phyloP scores from a whole-genome alignment of 2,329 filamentous ascomycete species.

The Stagonosporopsis tanaceti region DNA sequence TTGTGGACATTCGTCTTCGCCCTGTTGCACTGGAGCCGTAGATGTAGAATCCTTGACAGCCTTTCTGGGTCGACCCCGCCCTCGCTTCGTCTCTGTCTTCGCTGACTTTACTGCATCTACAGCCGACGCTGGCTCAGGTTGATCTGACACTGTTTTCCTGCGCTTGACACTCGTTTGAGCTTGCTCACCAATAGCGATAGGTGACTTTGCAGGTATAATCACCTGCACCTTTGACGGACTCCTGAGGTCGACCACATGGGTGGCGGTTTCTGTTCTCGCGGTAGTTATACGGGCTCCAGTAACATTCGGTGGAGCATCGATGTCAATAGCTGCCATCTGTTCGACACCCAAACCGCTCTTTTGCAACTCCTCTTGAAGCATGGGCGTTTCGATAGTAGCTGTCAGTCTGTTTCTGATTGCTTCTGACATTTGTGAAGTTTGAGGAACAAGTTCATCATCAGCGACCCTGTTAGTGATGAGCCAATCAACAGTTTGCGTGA shows the following conservation, averaged over 20 bases:
- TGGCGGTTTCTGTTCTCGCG: background rate
- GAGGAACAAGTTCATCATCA: conserved; percentile 42
- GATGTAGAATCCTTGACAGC: conserved; percentile 8
- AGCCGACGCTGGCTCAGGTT: conserved; percentile 13
- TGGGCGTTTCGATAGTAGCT: background rate
- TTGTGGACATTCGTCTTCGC: background rate
- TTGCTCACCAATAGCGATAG: conserved; percentile 9
- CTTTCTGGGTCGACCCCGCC: conserved; percentile 46
- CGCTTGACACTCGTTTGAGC: conserved; percentile 31
- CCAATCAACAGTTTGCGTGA: conserved; percentile 44
- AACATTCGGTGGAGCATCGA: background rate
- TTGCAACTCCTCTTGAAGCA: background rate
- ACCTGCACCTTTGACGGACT: conserved; percentile 37
- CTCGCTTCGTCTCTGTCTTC: conserved; percentile 35
- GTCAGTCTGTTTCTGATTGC: background rate
- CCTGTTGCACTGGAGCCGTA: conserved; percentile 9
- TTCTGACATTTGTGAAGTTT: background rate
- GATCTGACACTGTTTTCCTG: conserved; percentile 31
- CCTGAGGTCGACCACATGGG: background rate
- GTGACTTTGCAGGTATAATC: conserved; percentile 30
- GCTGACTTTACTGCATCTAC: background rate
- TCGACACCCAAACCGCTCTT: no score
- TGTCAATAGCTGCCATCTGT: background rate
- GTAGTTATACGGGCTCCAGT: background rate
- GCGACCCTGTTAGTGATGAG: conserved; percentile 36